Evolutionary conservation across 495 filamentous ascomycete species (phyloP).

Genomic region (Penicillium arizonense): DNA sequence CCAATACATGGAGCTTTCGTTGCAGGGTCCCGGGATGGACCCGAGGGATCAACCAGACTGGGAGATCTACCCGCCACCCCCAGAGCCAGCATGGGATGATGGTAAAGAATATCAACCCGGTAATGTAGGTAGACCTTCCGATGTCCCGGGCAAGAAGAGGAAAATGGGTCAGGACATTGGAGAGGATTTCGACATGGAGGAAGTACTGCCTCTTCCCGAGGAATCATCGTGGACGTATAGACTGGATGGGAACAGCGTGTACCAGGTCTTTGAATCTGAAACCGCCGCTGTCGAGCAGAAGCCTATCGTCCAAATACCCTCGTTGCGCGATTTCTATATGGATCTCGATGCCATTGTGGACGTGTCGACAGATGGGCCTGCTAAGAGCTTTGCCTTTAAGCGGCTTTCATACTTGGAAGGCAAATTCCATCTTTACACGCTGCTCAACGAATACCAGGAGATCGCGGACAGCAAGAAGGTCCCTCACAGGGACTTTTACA

Average conservation of each 20-base stretch:
- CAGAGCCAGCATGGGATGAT: conserved; percentile 85
- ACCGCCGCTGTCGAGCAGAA: conserved; percentile 56
- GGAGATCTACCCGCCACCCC: conserved; percentile 87
- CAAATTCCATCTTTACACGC: conserved; percentile 89
- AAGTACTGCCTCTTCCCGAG: conserved; percentile 68
- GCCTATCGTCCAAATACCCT: conserved; percentile 79
- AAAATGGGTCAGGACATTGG: conserved; percentile 92
- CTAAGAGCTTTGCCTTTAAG: conserved; percentile 94
- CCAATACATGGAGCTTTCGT: conserved; percentile 85
- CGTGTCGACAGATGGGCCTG: conserved; percentile 89
- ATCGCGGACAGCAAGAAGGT: conserved; percentile 97
- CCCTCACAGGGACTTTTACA: conserved; percentile 97
- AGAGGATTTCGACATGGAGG: conserved; percentile 81
- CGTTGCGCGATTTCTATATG: conserved; percentile 89
- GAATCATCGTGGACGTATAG: conserved; percentile 66
- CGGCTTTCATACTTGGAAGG: conserved; percentile 93
- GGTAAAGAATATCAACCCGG: conserved; percentile 50
- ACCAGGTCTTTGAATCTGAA: conserved; percentile 76
- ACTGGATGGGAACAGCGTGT: conserved; percentile 81
- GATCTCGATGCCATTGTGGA: conserved; percentile 84
- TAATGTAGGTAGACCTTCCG: conserved; percentile 16
- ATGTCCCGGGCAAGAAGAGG: conserved; percentile 51
- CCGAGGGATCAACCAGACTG: conserved; percentile 82
- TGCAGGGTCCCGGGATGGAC: conserved; percentile 77
- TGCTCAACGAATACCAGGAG: conserved; percentile 96